phyloP scores from a whole-genome alignment of 768 basidiomycete species.

The Panus rudis region DNA sequence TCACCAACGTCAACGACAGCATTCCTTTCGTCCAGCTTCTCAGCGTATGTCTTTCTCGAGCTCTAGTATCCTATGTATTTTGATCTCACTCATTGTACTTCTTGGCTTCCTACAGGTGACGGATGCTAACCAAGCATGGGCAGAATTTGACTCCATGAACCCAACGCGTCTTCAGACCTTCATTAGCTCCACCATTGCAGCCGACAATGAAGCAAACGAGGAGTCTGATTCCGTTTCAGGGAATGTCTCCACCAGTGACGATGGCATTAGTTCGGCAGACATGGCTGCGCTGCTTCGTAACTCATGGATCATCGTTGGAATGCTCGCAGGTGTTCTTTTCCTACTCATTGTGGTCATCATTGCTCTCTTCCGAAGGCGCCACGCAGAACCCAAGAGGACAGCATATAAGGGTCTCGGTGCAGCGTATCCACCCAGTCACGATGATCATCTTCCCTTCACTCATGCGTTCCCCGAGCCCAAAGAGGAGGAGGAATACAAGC shows the following conservation, averaged over 20 bases:
- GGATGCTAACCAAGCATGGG: constrained; percentile 5
- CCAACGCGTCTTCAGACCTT: constrained; percentile 1
- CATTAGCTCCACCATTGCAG: background rate
- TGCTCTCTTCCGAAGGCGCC: no score
- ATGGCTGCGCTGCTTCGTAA: background rate
- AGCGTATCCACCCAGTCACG: no score
- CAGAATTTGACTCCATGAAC: constrained; percentile 5
- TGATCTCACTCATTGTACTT: background rate
- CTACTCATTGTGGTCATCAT: background rate
- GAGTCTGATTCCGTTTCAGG: background rate
- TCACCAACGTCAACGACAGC: background rate
- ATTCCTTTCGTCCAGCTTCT: constrained; percentile 8
- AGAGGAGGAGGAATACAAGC: no score
- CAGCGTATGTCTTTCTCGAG: background rate
- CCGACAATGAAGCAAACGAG: background rate
- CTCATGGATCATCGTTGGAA: background rate
- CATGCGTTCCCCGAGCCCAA: no score
- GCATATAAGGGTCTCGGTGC: no score
- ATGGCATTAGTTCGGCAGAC: background rate
- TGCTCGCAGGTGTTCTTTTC: background rate
- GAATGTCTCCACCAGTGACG: background rate
- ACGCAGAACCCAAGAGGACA: no score
- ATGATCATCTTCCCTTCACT: no score
- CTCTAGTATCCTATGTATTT: background rate
- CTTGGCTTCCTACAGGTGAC: constrained; percentile 1